These are phyloP conservation scores for Blastocystis sp. DNA, from an alignment of 352 stramenopile species.

Conservation along the genomic window DNA sequence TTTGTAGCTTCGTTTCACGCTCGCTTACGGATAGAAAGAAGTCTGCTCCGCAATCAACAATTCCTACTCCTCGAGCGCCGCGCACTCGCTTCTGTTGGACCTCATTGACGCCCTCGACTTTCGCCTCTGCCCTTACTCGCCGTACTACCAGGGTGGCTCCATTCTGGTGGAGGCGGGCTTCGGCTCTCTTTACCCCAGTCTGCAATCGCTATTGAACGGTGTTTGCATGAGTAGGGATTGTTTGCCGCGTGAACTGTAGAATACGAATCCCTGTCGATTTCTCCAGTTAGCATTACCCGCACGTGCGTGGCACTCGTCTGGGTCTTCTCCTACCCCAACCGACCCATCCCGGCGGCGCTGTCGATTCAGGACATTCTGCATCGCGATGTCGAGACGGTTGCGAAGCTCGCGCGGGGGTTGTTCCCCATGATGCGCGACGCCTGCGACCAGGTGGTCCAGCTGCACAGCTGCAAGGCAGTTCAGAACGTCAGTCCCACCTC, in stretches of 20 bases:
- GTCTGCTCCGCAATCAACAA: constrained; percentile 46
- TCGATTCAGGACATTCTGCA: background rate
- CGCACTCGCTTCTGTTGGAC: constrained; percentile 42
- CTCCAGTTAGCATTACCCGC: constrained; percentile 7
- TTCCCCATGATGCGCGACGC: constrained; percentile 46
- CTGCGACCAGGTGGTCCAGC: background rate
- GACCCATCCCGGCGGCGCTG: background rate
- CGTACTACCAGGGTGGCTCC: background rate
- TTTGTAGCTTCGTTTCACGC: background rate
- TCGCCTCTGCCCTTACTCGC: constrained; percentile 14
- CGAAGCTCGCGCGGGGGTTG: background rate
- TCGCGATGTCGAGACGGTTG: background rate
- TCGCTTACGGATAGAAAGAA: background rate
- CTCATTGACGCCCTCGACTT: constrained; percentile 28
- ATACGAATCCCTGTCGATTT: constrained; percentile 40
- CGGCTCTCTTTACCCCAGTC: constrained; percentile 26
- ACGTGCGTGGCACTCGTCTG: constrained; percentile 14
- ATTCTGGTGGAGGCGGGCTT: background rate
- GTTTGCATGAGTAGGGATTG: constrained; percentile 30
- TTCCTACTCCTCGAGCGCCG: constrained; percentile 10
- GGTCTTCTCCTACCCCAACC: constrained; percentile 19
- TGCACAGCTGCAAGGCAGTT: background rate
- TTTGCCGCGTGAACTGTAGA: constrained; percentile 7
- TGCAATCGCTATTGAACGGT: constrained; percentile 29
- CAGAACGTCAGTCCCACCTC: constrained; percentile 31